phyloP scores from a whole-genome alignment of 805 yeast genomes.

The Torulaspora gathmanii region DNA sequence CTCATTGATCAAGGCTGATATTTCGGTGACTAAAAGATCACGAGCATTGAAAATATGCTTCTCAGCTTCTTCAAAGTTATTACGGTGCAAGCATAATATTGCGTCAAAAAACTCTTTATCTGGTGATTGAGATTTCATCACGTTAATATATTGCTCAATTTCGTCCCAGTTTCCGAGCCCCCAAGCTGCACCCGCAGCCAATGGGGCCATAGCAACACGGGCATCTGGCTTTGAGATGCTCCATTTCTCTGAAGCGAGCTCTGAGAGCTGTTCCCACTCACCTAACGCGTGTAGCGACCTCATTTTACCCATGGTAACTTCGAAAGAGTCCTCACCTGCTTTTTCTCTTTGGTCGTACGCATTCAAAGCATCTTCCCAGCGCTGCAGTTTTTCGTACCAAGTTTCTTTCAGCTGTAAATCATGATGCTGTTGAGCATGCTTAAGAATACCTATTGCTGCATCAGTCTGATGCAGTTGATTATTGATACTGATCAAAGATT shows the following conservation, averaged over 20 bases:
- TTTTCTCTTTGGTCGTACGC: slow-evolving; percentile 81
- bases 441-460: slow-evolving; percentile 94
- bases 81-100: slow-evolving; percentile 76
- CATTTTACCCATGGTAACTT: slow-evolving; percentile 95
- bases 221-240: slow-evolving; percentile 62
- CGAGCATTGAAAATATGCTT: slow-evolving; percentile 78
- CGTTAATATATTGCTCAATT: slow-evolving; percentile 85
- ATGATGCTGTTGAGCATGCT: slow-evolving; percentile 89
- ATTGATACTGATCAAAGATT: slow-evolving; percentile 84
- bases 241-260: slow-evolving; percentile 87
- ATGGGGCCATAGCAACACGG: slow-evolving; percentile 82
- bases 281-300: slow-evolving; percentile 97
- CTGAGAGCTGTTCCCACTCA: slow-evolving; percentile 92
- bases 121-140: slow-evolving; percentile 88
- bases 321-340: slow-evolving; percentile 57
- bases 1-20: slow-evolving; percentile 90
- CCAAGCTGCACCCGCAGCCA: slow-evolving; percentile 99
- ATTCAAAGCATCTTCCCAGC: slow-evolving; percentile 96
- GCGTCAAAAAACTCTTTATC: slow-evolving; percentile 95
- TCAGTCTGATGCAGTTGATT: slow-evolving; percentile 94
- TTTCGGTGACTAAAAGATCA: slow-evolving; percentile 84
- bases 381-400: slow-evolving; percentile 93
- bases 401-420: slow-evolving; percentile 89
- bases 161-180: slow-evolving; percentile 95
- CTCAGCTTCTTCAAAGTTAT: slow-evolving; percentile 77